Evolutionary conservation across 371 early-diverging fungal genomes (phyloP), one percentile per base, ranked within the genome.

Genomic region (Batrachochytrium dendrobatidis): DNA sequence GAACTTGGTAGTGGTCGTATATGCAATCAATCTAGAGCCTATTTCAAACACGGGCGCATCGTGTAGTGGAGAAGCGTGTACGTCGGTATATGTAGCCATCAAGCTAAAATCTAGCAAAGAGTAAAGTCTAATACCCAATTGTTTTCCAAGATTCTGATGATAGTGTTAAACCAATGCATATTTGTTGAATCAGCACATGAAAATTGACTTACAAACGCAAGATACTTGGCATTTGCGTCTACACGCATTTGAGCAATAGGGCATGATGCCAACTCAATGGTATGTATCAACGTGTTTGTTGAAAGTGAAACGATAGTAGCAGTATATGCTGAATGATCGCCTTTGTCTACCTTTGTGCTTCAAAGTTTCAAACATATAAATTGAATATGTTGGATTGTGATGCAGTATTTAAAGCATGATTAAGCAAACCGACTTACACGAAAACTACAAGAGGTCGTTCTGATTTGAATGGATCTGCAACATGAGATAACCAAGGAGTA

Each of bases 11-110:
- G 61, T 48, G 2, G 69, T 60, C 26, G 73, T 69, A 56, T 72
- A 72, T 2, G 60, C 58, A 20, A 72, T 53, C 26, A 62, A 61
- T 8, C 69, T 67, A 8, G 68, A 32, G 22, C 67, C 69, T 1
- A 63, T 30, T 20, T 62, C 59, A 31, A 64, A 68, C n/a, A 62
- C 63, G 29, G 65, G 56, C 10, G 44, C 10, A 6, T 62, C 53
- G 25, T 22, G 18, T 30, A 53, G 4, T n/a, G 50, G 50, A 2
- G 50, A 8, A 50, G 48, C 20, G 35, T 26, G 35, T 51, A 43
- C 46, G 51, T 31, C 63, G 53, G 49, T 17, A 31, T 2, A 31
- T 49, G 56, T 50, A 18, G 60, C 55, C 25, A 58, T 48, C 12
- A 46, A 29, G 55, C 52, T 34, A 12, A 15, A 8, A 7, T 34